Evolutionary conservation across 768 basidiomycete genomes (phyloP).

Genomic region (Lentinula sp.): DNA sequence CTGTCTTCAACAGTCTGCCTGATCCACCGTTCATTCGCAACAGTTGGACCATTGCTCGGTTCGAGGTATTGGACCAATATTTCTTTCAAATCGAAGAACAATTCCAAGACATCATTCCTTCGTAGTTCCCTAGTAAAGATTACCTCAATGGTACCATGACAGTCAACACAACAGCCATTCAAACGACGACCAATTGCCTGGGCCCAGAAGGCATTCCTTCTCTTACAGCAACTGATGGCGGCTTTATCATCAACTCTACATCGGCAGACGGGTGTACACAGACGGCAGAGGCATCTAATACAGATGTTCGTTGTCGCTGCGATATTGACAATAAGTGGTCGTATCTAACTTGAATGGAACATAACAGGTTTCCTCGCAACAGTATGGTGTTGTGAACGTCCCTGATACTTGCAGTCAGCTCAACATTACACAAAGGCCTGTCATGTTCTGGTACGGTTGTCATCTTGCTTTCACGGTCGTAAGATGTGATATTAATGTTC

Average conservation of each 20-base stretch:
- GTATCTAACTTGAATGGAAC: background rate
- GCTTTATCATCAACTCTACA: slow-evolving; percentile 34
- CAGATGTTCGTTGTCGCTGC: background rate
- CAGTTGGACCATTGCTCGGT: slow-evolving; percentile 50
- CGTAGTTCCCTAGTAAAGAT: slow-evolving; percentile 34
- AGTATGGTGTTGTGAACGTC: slow-evolving; percentile 40
- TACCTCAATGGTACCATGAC: slow-evolving; percentile 48
- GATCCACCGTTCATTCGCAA: slow-evolving; percentile 54
- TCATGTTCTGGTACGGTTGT: slow-evolving; percentile 57
- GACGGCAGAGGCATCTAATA: background rate
- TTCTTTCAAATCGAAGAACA: background rate
- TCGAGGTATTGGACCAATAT: slow-evolving; percentile 29
- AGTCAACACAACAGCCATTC: slow-evolving; percentile 47
- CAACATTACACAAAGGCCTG: slow-evolving; percentile 39
- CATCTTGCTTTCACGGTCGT: background rate
- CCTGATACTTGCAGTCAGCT: slow-evolving; percentile 26
- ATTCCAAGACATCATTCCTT: background rate
- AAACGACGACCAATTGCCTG: slow-evolving; percentile 41
- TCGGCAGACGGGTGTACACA: slow-evolving; percentile 43
- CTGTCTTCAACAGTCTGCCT: slow-evolving; percentile 34
- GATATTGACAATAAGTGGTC: background rate
- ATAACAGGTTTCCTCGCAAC: slow-evolving; percentile 29
- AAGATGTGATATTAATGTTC: background rate
- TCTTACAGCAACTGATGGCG: slow-evolving; percentile 10
- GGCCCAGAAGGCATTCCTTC: slow-evolving; percentile 24